Percentiles rank a stretch among this genome's conserved stretches.
phyloP scores from a whole-genome alignment of 2,329 filamentous ascomycete species.

The Ophiocordyceps polyrhachis-furcata region DNA sequence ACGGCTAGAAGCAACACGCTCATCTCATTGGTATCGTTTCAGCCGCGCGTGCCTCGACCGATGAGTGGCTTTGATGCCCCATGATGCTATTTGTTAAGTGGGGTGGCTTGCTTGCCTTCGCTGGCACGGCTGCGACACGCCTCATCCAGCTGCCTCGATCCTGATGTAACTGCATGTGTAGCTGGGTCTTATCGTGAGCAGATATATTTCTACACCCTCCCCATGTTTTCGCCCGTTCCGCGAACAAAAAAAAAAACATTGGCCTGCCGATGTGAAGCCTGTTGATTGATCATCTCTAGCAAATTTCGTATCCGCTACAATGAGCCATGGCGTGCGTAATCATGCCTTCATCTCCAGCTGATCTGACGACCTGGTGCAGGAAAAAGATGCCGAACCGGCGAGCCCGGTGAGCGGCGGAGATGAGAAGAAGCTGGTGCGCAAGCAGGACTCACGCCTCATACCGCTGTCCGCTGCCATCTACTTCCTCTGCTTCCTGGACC shows the following conservation, averaged over 20 bases:
- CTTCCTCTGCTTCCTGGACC: slow-evolving; percentile 48
- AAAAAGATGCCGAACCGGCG: not conserved
- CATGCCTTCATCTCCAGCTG: too few relatives aligned
- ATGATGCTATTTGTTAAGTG: not conserved
- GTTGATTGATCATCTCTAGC: too few relatives aligned
- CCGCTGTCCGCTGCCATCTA: slow-evolving; percentile 46
- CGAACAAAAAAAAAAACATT: not conserved
- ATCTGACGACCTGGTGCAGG: not conserved
- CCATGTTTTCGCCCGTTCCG: not conserved
- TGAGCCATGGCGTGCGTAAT: too few relatives aligned
- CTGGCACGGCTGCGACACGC: not conserved
- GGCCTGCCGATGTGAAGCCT: not conserved
- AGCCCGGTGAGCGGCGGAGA: not conserved
- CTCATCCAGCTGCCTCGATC: not conserved
- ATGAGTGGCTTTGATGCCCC: not conserved
- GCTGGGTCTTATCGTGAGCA: not conserved
- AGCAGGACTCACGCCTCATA: slow-evolving; percentile 44
- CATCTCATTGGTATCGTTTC: not conserved
- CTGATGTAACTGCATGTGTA: not conserved
- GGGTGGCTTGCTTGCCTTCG: not conserved
- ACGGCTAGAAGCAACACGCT: not conserved
- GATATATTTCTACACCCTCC: not conserved
- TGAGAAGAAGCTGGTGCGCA: slow-evolving; percentile 27
- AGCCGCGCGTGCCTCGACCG: not conserved
- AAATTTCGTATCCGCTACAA: too few relatives aligned